Evolutionary conservation across 768 basidiomycete species (phyloP), one percentile per base, ranked within the genome.

Genomic region (Podaxis sp.): DNA sequence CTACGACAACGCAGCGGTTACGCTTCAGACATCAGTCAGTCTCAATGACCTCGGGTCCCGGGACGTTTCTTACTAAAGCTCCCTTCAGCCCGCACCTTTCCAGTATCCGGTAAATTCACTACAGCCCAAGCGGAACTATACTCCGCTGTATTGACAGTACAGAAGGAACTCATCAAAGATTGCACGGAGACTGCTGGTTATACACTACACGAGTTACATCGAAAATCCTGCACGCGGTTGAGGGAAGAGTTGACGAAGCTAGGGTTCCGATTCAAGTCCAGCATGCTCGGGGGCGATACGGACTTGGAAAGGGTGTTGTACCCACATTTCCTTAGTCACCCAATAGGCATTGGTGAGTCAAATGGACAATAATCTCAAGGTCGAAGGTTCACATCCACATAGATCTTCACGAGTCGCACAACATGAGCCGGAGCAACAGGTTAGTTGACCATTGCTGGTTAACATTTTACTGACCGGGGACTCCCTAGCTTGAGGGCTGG

Each of bases 271-370:
- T 62, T 62, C 49, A 56, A 56, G n/a, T 56, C 61, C 2, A 38
- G 30, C 49, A 62, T 56, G 26, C 75, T 93, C 38, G 67, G 69
- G 11, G 76, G 76, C 0, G 78, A 80, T 11, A 77, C 78, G 1
- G 87, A 88, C 26, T 79, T 91, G 59, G 80, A 96, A 50, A 84
- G 91, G 65, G 76, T 88, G 33, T 73, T 99, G 68, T 99, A 98
- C 71, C 97, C 97, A 0, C 97, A 99, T 78, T 94, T 87, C 66
- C 74, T 99, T 52, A 87, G 91, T 28, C 97, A 99, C 77, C 91
- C 92, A 6, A 88, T 99, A 40, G 97, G 97, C 5, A 88, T 97
- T 55, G 91, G 91, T 89, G 53, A 55, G 85, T 75, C 15, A 17
- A 41, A 5, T 13, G 20, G 24, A 13, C 13, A 33, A 22, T 41